These are phyloP conservation scores for Chalaropsis ovoidea DNA, from an alignment of 2,329 filamentous ascomycete genomes.

Conservation along the genomic window DNA sequence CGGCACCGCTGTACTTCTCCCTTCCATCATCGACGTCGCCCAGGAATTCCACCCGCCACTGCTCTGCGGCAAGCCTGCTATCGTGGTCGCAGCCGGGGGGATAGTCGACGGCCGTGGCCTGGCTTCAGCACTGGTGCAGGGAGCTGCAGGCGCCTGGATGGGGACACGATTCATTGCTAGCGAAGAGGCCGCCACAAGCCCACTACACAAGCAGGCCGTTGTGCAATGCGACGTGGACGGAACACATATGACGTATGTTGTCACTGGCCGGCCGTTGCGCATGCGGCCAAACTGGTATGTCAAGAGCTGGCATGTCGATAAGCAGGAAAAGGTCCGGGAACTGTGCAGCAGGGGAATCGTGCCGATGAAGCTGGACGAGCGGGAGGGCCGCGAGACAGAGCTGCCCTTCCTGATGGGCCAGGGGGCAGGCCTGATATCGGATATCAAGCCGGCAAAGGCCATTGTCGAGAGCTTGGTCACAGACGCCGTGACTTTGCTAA, in stretches of 20 bases:
- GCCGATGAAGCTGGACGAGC: conserved; percentile 72
- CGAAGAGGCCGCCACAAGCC: conserved; percentile 68
- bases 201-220: conserved; percentile 74
- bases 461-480: conserved; percentile 88
- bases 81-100: conserved; percentile 84
- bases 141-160: conserved; percentile 84
- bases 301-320: conserved; percentile 59
- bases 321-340: conserved; percentile 62
- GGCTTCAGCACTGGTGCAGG: conserved; percentile 75
- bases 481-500: conserved; percentile 61
- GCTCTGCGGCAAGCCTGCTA: conserved; percentile 57
- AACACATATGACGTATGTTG: conserved; percentile 70
- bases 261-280: conserved; percentile 71
- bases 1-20: conserved; percentile 75
- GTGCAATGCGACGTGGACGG: conserved; percentile 69
- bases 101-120: conserved; percentile 73
- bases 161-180: conserved; percentile 85
- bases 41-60: conserved; percentile 56
- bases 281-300: conserved; percentile 79
- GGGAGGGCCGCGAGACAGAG: conserved; percentile 72
- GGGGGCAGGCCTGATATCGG: conserved; percentile 66
- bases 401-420: conserved; percentile 89
- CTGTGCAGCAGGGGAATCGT: conserved; percentile 68
- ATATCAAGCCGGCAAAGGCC: conserved; percentile 67
- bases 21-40: conserved; percentile 77